These are phyloP conservation scores for Mycena vulgaris DNA, from an alignment of 768 basidiomycete genomes.

Conservation along the genomic window DNA sequence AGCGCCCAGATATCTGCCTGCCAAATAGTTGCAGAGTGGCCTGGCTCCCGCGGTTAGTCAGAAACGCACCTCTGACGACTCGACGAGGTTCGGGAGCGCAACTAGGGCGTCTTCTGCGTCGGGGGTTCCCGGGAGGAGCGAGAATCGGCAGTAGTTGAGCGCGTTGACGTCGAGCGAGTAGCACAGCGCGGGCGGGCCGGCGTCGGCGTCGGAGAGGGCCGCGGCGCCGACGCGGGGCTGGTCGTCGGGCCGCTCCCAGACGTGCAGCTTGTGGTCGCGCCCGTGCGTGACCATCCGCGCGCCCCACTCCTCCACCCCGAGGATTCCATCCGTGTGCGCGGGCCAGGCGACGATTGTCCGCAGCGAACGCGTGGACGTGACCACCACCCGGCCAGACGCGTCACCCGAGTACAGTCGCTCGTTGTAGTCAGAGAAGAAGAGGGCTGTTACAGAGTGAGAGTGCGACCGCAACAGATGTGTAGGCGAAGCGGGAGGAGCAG, in stretches of 20 bases:
- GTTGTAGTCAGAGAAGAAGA: slow-evolving; percentile 80
- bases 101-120: background rate
- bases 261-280: slow-evolving; percentile 88
- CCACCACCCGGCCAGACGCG: slow-evolving; percentile 81
- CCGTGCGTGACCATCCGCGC: slow-evolving; percentile 86
- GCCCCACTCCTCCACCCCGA: no score
- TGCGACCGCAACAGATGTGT: no score
- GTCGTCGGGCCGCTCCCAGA: slow-evolving; percentile 74
- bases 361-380: no score
- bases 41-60: no score
- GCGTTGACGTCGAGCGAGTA: slow-evolving; percentile 96
- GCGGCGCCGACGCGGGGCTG: slow-evolving; percentile 72
- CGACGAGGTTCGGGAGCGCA: background rate
- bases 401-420: slow-evolving; percentile 92
- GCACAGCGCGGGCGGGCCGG: slow-evolving; percentile 65
- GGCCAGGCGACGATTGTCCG: slow-evolving; percentile 84
- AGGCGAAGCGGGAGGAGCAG: no score
- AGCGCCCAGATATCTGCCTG: slow-evolving; percentile 83
- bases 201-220: slow-evolving; percentile 59
- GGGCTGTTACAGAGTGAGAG: slow-evolving; percentile 69
- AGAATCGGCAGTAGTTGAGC: slow-evolving; percentile 94
- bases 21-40: background rate
- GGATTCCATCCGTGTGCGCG: slow-evolving; percentile 83
- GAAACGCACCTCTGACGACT: background rate
- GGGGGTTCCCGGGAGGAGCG: slow-evolving; percentile 62